Conservation (phyloP, 106 monocot species). For the Chionographis japonica region DNA sequence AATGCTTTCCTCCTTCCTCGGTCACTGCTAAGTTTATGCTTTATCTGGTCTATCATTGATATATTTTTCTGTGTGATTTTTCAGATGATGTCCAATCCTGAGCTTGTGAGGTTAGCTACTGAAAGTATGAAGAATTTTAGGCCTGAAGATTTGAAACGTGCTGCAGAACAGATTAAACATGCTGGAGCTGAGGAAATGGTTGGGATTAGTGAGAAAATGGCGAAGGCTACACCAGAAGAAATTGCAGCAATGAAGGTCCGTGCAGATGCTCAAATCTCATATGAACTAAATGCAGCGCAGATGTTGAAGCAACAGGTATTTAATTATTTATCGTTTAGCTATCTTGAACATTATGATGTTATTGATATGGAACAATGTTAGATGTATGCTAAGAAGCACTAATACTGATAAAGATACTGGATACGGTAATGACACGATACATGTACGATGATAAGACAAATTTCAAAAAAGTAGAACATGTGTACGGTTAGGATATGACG, state of each 20-base stretch:
- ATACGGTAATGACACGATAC: no score
- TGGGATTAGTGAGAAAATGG: slow-evolving; percentile 65
- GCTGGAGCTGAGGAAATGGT: slow-evolving; percentile 78
- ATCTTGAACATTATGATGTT: neutral
- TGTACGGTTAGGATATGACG: no score
- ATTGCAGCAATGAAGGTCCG: slow-evolving; percentile 75
- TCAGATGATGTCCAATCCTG: slow-evolving; percentile 97
- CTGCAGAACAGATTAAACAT: slow-evolving; percentile 83
- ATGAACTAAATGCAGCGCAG: slow-evolving; percentile 68
- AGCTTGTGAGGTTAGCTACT: slow-evolving; percentile 70
- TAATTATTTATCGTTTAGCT: neutral
- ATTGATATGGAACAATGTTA: neutral
- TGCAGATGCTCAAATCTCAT: slow-evolving; percentile 65
- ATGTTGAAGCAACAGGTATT: slow-evolving; percentile 85
- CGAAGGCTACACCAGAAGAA: slow-evolving; percentile 80
- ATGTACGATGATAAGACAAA: no score
- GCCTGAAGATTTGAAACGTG: slow-evolving; percentile 70
- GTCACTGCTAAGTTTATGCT: neutral
- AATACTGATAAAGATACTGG: no score
- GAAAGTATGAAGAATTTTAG: slow-evolving; percentile 87
- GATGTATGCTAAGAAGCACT: no score
- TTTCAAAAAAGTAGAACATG: no score
- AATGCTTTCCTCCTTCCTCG: no score
- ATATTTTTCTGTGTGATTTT: slow-evolving; percentile 7
- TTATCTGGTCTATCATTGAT: neutral